Evolutionary conservation across 139 green algal genomes (phyloP), one percentile per base, ranked within the genome.

Genomic region (Mesotaenium endlicherianum): DNA sequence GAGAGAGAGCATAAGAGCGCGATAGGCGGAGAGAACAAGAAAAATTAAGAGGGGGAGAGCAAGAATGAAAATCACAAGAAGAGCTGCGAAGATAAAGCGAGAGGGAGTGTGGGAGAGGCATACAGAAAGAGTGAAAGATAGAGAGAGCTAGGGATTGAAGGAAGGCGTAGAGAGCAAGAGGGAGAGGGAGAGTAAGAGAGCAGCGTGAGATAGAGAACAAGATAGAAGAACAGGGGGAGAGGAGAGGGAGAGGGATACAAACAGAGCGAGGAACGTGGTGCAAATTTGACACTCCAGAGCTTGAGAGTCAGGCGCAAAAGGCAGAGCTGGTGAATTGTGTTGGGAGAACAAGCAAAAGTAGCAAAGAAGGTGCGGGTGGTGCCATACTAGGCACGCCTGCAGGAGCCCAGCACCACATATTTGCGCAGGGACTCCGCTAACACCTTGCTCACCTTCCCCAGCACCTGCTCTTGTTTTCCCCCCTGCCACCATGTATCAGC

Each of bases 341-440:
- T 76, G 71, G 69, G 88, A 89, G 76, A 77, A 93, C 70, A 38
- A 34, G 2, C 91, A 91, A 31, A 94, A 86, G 83, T 85, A 94
- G 44, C 50, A 71, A 30, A 93, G 38, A 2, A 94, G 80, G 57
- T 93, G 78, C 0, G 91, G 68, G 71, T 93, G 50, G 17, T 58
- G 90, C 71, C 2, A 0, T 3, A 75, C 41, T 2, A 36, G 8
- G 26, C n/a, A n/a, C n/a, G n/a, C n/a, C n/a, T n/a, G n/a, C n/a
- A n/a, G n/a, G n/a, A n/a, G n/a, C n/a, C n/a, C n/a, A n/a, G n/a
- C n/a, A n/a, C n/a, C n/a, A n/a, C n/a, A n/a, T n/a, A n/a, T n/a
- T n/a, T n/a, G n/a, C n/a, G n/a, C n/a, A n/a, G n/a, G n/a, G n/a
- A n/a, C n/a, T n/a, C n/a, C n/a, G n/a, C n/a, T n/a, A n/a, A n/a